Evolutionary conservation across 2,329 filamentous ascomycete genomes (phyloP), one percentile per base, ranked within the genome.

Genomic region (Penicillium sp.): DNA sequence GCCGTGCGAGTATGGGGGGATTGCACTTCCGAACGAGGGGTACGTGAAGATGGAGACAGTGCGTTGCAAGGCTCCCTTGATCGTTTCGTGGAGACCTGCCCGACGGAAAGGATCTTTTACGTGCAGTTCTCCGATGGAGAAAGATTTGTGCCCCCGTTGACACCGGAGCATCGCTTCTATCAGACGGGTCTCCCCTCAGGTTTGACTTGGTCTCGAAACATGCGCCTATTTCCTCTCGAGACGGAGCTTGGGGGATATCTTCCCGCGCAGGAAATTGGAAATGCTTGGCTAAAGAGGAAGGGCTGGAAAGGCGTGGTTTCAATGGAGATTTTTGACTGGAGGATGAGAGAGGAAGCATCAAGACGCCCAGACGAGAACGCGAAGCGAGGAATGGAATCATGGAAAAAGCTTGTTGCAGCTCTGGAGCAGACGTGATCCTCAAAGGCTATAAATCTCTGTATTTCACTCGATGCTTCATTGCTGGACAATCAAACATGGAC

Each of bases 81-180:
- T 11, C 25, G 41, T 16, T 55, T 58, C 14, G 22, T 50, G 20
- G 16, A 20, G 35, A 38, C 9, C 3, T 38, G 16, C 35, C 35
- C 35, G 13, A 18, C 46, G 10, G 57, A 63, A 8, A 63, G 58
- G 45, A 55, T 66, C 42, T 53, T 62, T 41, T 66, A 65, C 48
- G 22, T 68, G n/a, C 66, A 68, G 41, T 46, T 68, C 1, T 64
- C 59, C 0, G 66, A 69, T 27, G 66, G 55, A 4, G 65, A 67
- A 36, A 53, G 33, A n/a, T 51, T 64, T 30, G 41, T 51, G 22
- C 55, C 58, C 13, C 57, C 62, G 1, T 50, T 62, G 14, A 46
- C 42, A 5, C 25, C 54, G 2, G 49, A 51, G 3, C 58, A 64
- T 43, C 52, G 49, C 13, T 60, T 55, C 13, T 63, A 62, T 48